These are phyloP conservation scores for Pochonia chlamydosporia DNA, from an alignment of 2,329 filamentous ascomycete species.

Conservation along the genomic window DNA sequence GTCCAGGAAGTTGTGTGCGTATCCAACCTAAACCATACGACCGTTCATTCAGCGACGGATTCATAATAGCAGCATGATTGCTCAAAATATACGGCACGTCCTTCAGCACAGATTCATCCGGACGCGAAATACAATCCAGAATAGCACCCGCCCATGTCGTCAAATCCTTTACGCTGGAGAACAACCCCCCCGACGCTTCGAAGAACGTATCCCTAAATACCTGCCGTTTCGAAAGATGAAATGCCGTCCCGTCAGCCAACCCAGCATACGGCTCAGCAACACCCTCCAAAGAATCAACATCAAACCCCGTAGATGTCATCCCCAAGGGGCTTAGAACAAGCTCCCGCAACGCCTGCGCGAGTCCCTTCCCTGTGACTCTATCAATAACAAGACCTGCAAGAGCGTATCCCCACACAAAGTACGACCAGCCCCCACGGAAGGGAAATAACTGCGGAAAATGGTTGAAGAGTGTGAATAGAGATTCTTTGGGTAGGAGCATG, in stretches of 20 bases:
- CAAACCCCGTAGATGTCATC: not conserved
- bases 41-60: slow-evolving; percentile 3
- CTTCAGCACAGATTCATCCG: not conserved
- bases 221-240: not conserved
- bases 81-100: not conserved
- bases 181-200: not conserved
- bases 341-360: not conserved
- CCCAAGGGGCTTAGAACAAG: not conserved
- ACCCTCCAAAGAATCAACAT: not conserved
- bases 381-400: not conserved
- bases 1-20: slow-evolving; percentile 2
- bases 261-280: not conserved
- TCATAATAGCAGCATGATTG: not conserved
- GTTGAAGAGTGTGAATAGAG: not conserved
- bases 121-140: not conserved
- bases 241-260: not conserved
- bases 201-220: not conserved
- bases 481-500: not conserved
- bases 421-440: slow-evolving; percentile 4
- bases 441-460: not conserved
- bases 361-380: not conserved
- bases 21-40: slow-evolving; percentile 8
- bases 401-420: slow-evolving; percentile 5
- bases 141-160: not conserved
- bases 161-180: not conserved